These are phyloP conservation scores for Clarkia xantiana DNA, from an alignment of 345 rosid genomes.

Conservation along the genomic window DNA sequence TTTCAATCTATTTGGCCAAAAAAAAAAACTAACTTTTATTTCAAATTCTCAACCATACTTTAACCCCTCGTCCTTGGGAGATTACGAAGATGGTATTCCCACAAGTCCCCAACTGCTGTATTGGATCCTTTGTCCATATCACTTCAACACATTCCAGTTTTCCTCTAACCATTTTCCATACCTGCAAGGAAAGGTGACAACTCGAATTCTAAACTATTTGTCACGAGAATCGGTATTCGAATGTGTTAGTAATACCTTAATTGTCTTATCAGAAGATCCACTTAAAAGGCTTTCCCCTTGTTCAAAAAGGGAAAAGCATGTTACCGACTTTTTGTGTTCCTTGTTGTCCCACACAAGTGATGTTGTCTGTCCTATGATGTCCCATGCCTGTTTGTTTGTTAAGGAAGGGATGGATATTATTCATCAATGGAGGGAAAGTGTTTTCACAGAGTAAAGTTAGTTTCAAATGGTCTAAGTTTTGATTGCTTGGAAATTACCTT, in stretches of 20 bases:
- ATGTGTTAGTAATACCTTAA: slow-evolving; percentile 26
- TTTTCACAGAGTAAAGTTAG: no score
- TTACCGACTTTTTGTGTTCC: slow-evolving; percentile 67
- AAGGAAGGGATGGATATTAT: no score
- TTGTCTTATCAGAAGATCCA: slow-evolving; percentile 78
- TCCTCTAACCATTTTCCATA: slow-evolving; percentile 58
- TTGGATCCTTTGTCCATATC: slow-evolving; percentile 44
- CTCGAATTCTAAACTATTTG: not conserved
- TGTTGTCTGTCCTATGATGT: slow-evolving; percentile 41
- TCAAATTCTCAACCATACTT: slow-evolving; percentile 25
- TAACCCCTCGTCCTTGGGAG: slow-evolving; percentile 44
- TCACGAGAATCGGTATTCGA: not conserved
- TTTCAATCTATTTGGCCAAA: no score
- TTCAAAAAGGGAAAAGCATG: slow-evolving; percentile 66
- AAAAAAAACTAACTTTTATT: no score
- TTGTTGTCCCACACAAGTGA: slow-evolving; percentile 45
- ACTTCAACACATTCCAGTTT: slow-evolving; percentile 61
- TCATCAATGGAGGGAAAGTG: no score
- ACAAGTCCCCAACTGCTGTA: slow-evolving; percentile 37
- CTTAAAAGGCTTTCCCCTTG: slow-evolving; percentile 67
- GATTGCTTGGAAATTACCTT: slow-evolving; percentile 25
- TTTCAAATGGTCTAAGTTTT: no score
- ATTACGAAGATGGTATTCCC: slow-evolving; percentile 37
- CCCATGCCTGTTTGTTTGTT: slow-evolving; percentile 48
- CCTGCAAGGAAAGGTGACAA: slow-evolving; percentile 20